Base-by-base conservation (phyloP, 352 stramenopile species). In the Phytophthora capsici region DNA sequence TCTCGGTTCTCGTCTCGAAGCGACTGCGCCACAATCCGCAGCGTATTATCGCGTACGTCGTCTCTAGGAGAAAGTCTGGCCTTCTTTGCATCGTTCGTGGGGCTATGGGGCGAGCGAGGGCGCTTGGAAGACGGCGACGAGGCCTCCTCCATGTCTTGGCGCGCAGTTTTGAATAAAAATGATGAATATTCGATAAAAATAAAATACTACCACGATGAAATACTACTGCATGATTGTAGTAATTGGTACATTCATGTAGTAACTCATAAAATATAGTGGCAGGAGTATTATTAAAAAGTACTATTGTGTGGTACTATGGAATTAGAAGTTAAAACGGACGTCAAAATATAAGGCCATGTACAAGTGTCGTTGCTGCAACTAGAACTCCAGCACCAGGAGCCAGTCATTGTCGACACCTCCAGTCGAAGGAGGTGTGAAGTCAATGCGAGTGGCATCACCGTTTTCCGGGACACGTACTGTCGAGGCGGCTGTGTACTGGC, bases 1-100 rank as follows among this genome's bases (percentile, higher is more conserved):
- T 78, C 62, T 25, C 60, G 43, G 57, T 86, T 86, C 44, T 84
- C 77, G 20, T 28, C 30, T 14, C 74, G 72, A 37, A 84, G 49
- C 40, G 67, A 46, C 52, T 86, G 68, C 40, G 75, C 72, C 47
- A 70, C 79, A 30, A 77, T 71, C 23, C 62, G 72, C 50, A 85
- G 69, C 34, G 64, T 67, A 8, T 71, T 67, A 22, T 71, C 67
- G 13, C 59, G 49, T 10, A 71, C 26, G 13, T 36, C 75, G 28
- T 60, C 49, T 17, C 25, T 37, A 38, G 61, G 45, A 23, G 44
- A 69, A 36, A 63, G 2, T 13, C 34, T 46, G 6, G 19, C 46
- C 38, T 52, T 68, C 19, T 63, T 57, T 17, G 8, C 45, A 6
- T 6, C 14, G 6, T 9, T 4, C 1, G 40, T 10, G 12, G 6